Conservation (phyloP, 345 rosid species). For the Turnera subulata region DNA sequence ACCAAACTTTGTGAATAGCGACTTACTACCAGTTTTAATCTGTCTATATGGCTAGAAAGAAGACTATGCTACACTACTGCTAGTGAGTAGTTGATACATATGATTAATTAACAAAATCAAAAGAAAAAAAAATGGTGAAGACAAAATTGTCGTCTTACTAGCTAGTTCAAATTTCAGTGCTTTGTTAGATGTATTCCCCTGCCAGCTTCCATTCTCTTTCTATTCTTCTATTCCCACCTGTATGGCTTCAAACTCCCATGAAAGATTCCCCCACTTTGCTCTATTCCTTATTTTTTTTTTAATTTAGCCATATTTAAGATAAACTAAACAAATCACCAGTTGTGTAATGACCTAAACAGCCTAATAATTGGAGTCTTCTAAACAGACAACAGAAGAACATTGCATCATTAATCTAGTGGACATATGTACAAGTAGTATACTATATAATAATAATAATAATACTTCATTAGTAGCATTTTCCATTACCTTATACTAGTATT, state of each 20-base stretch:
- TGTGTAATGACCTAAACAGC: conserved; percentile 14
- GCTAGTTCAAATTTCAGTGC: conserved; percentile 43
- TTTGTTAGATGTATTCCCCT: conserved; percentile 10
- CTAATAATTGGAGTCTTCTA: conserved; percentile 3
- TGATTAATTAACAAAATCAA: background rate
- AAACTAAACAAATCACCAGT: background rate
- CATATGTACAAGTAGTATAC: too few relatives aligned
- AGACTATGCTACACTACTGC: too few relatives aligned
- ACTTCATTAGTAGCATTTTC: too few relatives aligned
- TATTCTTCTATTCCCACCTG: conserved; percentile 36
- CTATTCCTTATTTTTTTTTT: background rate
- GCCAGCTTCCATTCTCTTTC: conserved; percentile 55
- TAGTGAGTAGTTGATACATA: too few relatives aligned
- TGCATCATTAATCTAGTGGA: too few relatives aligned
- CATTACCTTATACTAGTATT: too few relatives aligned
- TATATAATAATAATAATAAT: too few relatives aligned
- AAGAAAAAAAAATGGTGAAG: conserved; percentile 1
- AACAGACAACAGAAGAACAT: background rate
- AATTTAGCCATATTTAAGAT: conserved; percentile 2
- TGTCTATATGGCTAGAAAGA: too few relatives aligned
- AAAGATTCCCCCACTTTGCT: conserved; percentile 35
- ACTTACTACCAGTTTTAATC: conserved; percentile 20
- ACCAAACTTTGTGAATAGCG: conserved; percentile 34
- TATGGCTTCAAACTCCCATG: conserved; percentile 35
- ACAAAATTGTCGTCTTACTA: conserved; percentile 22